Conservation (phyloP, 2,329 filamentous ascomycete species). For the Chaetothyriales sp. region DNA sequence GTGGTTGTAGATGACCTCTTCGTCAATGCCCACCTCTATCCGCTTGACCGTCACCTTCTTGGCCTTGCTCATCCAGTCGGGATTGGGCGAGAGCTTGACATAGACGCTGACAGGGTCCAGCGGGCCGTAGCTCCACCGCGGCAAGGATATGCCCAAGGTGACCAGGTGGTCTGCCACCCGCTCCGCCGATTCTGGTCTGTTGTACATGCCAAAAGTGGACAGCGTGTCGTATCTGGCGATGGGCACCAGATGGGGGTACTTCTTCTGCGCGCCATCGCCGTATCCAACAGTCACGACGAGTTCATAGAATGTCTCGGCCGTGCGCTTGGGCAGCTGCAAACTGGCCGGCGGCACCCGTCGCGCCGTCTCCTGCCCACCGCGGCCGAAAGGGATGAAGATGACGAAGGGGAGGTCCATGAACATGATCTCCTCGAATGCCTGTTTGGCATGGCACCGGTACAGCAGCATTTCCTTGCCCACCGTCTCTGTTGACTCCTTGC, state of each 20-base stretch:
- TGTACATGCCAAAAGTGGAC: slow-evolving; percentile 99
- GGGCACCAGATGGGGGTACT: slow-evolving; percentile 81
- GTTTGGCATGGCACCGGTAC: slow-evolving; percentile 71
- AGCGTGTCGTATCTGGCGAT: slow-evolving; percentile 89
- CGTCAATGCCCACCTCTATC: slow-evolving; percentile 85
- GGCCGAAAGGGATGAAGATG: slow-evolving; percentile 89
- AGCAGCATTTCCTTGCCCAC: slow-evolving; percentile 92
- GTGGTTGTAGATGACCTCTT: slow-evolving; percentile 97
- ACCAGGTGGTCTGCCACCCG: slow-evolving; percentile 80
- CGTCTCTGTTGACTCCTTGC: slow-evolving; percentile 80
- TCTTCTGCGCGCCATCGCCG: slow-evolving; percentile 71
- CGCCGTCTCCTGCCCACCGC: slow-evolving; percentile 79
- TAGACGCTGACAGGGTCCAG: slow-evolving; percentile 91
- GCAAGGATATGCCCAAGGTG: slow-evolving; percentile 79
- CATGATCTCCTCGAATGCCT: slow-evolving; percentile 75
- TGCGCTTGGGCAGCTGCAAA: slow-evolving; percentile 76
- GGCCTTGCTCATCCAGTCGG: slow-evolving; percentile 80
- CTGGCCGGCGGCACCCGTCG: slow-evolving; percentile 84
- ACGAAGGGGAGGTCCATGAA: slow-evolving; percentile 97
- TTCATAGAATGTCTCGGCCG: slow-evolving; percentile 95
- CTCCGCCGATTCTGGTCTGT: slow-evolving; percentile 79
- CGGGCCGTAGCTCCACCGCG: slow-evolving; percentile 92
- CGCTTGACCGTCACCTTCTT: slow-evolving; percentile 86
- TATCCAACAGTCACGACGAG: slow-evolving; percentile 92
- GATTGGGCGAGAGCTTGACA: slow-evolving; percentile 84